Base-by-base conservation (phyloP, 352 stramenopile species). In the Globisporangium cederbergense region DNA sequence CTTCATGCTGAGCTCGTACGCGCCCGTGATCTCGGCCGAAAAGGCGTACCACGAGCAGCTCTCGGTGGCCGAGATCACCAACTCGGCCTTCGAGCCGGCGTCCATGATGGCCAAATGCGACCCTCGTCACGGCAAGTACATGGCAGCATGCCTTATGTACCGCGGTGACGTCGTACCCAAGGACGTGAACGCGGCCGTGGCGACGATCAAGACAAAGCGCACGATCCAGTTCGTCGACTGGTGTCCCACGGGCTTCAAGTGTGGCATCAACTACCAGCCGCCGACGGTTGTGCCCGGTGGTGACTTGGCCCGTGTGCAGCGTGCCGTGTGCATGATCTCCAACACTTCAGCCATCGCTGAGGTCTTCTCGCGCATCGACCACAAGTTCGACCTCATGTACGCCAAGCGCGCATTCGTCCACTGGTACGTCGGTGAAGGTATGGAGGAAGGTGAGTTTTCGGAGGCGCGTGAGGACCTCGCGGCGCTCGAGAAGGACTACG, bases 351-450 rank as follows among this genome's bases (percentile, higher is more conserved):
- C 97, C 61, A 99, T 99, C 74, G 96, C 95, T 52, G 97, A 99
- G 77, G 97, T 98, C 32, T 97, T 99, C 64, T 97, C 84, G 9
- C 93, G 97, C 65, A 98, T 99, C 72, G 96, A 99, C 68, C 95
- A 99, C 91, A 99, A 99, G 90, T 99, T 99, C 78, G 97, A 99
- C 75, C 82, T 99, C 55, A 99, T 99, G 97, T 99, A 99, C 81
- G 96, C 96, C 66, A 99, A 99, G 88, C 96, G 97, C 83, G 97
- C 97, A 55, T 99, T 99, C 73, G 96, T 99, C 64, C 97, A 99
- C 87, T 99, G 97, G 97, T 98, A 99, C 70, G 97, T 99, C 34
- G 97, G 98, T 74, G 98, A 99, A 76, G 97, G 98, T 78, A 99
- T 99, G 98, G 98, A 99, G 78, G 98, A 99, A 82, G 97, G 97